phyloP scores from a whole-genome alignment of 2,329 filamentous ascomycete species.

The Lizonia empirigonia region DNA sequence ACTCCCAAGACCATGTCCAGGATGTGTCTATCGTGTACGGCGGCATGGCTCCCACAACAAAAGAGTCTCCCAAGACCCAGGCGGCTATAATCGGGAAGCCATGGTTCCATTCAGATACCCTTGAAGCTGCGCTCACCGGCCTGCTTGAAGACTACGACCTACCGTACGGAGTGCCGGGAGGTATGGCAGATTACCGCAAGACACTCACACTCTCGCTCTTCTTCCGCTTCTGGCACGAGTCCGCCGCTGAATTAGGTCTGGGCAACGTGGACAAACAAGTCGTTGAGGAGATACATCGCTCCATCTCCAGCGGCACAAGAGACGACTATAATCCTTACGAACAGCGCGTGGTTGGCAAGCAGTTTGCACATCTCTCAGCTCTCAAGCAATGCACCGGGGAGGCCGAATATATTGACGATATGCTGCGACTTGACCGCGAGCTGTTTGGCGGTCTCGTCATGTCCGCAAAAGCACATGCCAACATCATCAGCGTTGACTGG shows the following conservation, averaged over 20 bases:
- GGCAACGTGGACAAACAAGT: slow-evolving; percentile 70
- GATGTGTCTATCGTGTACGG: slow-evolving; percentile 84
- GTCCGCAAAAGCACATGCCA: slow-evolving; percentile 85
- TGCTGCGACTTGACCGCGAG: slow-evolving; percentile 81
- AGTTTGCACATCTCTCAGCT: slow-evolving; percentile 83
- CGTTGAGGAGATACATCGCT: slow-evolving; percentile 80
- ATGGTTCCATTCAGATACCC: slow-evolving; percentile 77
- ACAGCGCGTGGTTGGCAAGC: slow-evolving; percentile 81
- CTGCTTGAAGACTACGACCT: slow-evolving; percentile 85
- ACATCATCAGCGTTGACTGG: slow-evolving; percentile 78
- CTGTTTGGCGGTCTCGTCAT: slow-evolving; percentile 85
- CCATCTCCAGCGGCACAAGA: slow-evolving; percentile 76
- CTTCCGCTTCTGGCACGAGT: slow-evolving; percentile 95
- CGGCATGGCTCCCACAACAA: slow-evolving; percentile 89
- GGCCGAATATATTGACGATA: slow-evolving; percentile 94
- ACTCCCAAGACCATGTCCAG: slow-evolving; percentile 69
- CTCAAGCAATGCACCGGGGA: slow-evolving; percentile 92
- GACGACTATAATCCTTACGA: slow-evolving; percentile 80
- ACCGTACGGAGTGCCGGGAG: slow-evolving; percentile 84
- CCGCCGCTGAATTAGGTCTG: slow-evolving; percentile 66
- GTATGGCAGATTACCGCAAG: slow-evolving; percentile 94
- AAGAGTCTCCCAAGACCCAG: slow-evolving; percentile 76
- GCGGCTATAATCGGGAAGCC: slow-evolving; percentile 74
- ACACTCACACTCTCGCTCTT: slow-evolving; percentile 90
- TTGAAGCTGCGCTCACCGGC: slow-evolving; percentile 84